Percentiles rank a stretch among this genome's conserved stretches.
phyloP scores from a whole-genome alignment of 306 rosid species.

The Casuarina cunninghamiana region DNA sequence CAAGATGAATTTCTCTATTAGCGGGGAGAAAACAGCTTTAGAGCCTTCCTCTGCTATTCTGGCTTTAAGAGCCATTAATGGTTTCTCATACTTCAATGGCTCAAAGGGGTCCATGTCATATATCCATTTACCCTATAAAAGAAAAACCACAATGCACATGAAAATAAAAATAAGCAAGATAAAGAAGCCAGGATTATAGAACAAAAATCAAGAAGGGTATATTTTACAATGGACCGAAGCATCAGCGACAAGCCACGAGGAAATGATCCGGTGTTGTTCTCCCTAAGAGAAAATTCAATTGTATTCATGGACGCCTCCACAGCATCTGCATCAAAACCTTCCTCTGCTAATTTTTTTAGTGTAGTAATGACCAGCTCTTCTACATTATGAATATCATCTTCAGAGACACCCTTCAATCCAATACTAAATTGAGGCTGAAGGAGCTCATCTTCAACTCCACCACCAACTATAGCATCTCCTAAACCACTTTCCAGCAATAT shows the following conservation, averaged over 20 bases:
- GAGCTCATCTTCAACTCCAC: slow-evolving; percentile 96
- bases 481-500: slow-evolving; percentile 89
- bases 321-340: slow-evolving; percentile 85
- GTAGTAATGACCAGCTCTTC: slow-evolving; percentile 72
- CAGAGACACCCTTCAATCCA: slow-evolving; percentile 85
- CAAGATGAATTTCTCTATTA: slow-evolving; percentile 81
- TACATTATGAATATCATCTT: slow-evolving; percentile 76
- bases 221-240: slow-evolving; percentile 92
- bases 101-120: slow-evolving; percentile 97
- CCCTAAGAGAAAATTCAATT: slow-evolving; percentile 95
- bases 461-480: slow-evolving; percentile 98
- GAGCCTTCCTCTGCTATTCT: slow-evolving; percentile 86
- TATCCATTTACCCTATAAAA: slow-evolving; percentile 90
- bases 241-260: slow-evolving; percentile 95
- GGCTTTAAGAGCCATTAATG: slow-evolving; percentile 81
- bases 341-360: slow-evolving; percentile 68
- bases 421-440: slow-evolving; percentile 96
- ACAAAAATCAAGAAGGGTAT: slow-evolving; percentile 14
- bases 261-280: slow-evolving; percentile 98
- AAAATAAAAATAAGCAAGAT: slow-evolving; percentile 11
- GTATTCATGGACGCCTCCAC: slow-evolving; percentile 99
- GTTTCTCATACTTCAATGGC: slow-evolving; percentile 91
- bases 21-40: slow-evolving; percentile 84
- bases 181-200: slow-evolving; percentile 14
- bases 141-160: slow-evolving; percentile 23